phyloP scores from a whole-genome alignment of 345 rosid genomes.

The Nephelium lappaceum region DNA sequence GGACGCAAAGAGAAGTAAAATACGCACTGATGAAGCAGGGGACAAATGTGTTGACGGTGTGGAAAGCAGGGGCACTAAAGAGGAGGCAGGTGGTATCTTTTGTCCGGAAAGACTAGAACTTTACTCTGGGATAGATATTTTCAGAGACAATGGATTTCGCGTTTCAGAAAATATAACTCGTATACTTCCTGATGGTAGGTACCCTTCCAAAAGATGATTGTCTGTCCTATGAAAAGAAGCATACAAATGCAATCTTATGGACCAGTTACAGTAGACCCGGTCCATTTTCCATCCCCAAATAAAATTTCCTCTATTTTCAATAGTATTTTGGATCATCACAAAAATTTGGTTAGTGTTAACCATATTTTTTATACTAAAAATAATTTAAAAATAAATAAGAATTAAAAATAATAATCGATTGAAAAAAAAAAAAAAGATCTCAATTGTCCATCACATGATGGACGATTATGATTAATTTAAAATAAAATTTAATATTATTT shows the following conservation, averaged over 20 bases:
- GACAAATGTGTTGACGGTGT: conserved; percentile 10
- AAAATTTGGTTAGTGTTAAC: too few relatives aligned
- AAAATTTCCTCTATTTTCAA: too few relatives aligned
- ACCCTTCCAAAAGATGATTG: conserved; percentile 28
- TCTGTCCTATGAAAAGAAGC: conserved; percentile 28
- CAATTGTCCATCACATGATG: too few relatives aligned
- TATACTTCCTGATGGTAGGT: conserved; percentile 34
- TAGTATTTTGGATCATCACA: too few relatives aligned
- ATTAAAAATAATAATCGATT: too few relatives aligned
- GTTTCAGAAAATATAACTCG: neutral
- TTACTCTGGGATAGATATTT: conserved; percentile 10
- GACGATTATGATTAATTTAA: too few relatives aligned
- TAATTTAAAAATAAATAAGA: too few relatives aligned
- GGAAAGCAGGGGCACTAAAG: conserved; percentile 26
- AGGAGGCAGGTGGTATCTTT: conserved; percentile 43
- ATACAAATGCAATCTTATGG: conserved; percentile 27
- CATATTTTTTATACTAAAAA: too few relatives aligned
- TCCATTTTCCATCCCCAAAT: too few relatives aligned
- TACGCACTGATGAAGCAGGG: conserved; percentile 35
- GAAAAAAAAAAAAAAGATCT: too few relatives aligned
- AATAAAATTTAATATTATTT: too few relatives aligned
- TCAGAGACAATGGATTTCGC: neutral
- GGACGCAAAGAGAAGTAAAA: conserved; percentile 57
- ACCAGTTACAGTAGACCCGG: too few relatives aligned
- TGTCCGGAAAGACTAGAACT: conserved; percentile 12